phyloP scores from a whole-genome alignment of 1,139 yeast species.

The Debaryomyces psychrophilus region DNA sequence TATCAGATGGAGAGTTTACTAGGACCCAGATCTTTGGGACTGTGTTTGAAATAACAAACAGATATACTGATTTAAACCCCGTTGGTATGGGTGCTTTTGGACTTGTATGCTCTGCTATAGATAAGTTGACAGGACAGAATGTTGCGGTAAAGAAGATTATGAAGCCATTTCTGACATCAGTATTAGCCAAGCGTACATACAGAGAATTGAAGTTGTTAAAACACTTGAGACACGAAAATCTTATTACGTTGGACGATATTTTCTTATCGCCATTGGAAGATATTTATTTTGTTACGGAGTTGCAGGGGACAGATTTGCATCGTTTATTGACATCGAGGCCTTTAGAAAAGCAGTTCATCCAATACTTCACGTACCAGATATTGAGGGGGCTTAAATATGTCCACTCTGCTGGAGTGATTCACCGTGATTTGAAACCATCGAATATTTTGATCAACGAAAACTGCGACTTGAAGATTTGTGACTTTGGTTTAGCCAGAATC shows the following conservation, averaged over 20 bases:
- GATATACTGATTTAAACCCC: slow-evolving; percentile 91
- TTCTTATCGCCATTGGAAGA: slow-evolving; percentile 95
- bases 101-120: slow-evolving; percentile 93
- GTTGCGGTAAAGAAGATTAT: slow-evolving; percentile 97
- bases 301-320: slow-evolving; percentile 95
- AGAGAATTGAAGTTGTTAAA: slow-evolving; percentile 91
- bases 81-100: slow-evolving; percentile 99
- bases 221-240: slow-evolving; percentile 91
- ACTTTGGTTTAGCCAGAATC: slow-evolving; percentile 93
- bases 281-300: slow-evolving; percentile 93
- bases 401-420: slow-evolving; percentile 94
- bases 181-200: slow-evolving; percentile 93
- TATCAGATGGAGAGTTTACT: slow-evolving; percentile 49
- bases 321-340: slow-evolving; percentile 90
- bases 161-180: slow-evolving; percentile 96
- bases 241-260: slow-evolving; percentile 91
- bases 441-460: slow-evolving; percentile 92
- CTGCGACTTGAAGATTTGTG: slow-evolving; percentile 94
- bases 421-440: slow-evolving; percentile 93
- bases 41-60: slow-evolving; percentile 87
- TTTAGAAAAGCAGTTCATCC: slow-evolving; percentile 92
- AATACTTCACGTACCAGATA: slow-evolving; percentile 92
- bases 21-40: slow-evolving; percentile 78
- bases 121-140: slow-evolving; percentile 84
- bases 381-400: slow-evolving; percentile 84